These are phyloP conservation scores for Nicotiana undulata DNA, from an alignment of 257 asterid genomes.

Conservation along the genomic window DNA sequence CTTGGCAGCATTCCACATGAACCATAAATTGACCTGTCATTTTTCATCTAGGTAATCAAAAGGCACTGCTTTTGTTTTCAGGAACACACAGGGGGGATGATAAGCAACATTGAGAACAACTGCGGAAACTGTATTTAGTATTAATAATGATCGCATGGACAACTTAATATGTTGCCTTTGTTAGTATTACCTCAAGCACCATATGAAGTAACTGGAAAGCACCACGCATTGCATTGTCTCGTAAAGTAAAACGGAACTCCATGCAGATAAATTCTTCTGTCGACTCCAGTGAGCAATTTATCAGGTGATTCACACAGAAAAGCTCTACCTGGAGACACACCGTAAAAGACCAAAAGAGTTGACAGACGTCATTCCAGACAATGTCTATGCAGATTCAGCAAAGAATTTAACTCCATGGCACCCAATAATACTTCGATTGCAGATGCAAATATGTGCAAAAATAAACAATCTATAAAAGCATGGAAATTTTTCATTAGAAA, in stretches of 20 bases:
- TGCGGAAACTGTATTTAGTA: neutral
- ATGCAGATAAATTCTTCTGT: conserved; percentile 98
- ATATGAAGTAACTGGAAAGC: conserved; percentile 99
- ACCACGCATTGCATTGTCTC: conserved; percentile 96
- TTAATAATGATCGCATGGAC: neutral
- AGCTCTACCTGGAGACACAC: conserved; percentile 78
- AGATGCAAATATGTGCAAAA: neutral
- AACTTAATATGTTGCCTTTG: neutral
- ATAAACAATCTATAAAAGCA: neutral
- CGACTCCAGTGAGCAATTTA: conserved; percentile 97
- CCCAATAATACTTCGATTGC: neutral
- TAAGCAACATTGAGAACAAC: neutral
- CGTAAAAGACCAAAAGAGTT: neutral
- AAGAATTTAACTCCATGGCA: neutral
- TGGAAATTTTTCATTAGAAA: neutral
- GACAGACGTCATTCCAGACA: conserved; percentile 1
- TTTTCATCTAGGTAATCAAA: neutral
- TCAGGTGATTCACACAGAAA: conserved; percentile 94
- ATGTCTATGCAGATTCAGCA: neutral
- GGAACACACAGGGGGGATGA: neutral
- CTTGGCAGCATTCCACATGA: neutral
- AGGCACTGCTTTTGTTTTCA: neutral
- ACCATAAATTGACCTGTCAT: neutral
- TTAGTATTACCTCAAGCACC: conserved; percentile 85
- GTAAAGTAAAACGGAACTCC: conserved; percentile 94